phyloP scores from a whole-genome alignment of 169 alveolate genomes.

The Eimeria sp. region DNA sequence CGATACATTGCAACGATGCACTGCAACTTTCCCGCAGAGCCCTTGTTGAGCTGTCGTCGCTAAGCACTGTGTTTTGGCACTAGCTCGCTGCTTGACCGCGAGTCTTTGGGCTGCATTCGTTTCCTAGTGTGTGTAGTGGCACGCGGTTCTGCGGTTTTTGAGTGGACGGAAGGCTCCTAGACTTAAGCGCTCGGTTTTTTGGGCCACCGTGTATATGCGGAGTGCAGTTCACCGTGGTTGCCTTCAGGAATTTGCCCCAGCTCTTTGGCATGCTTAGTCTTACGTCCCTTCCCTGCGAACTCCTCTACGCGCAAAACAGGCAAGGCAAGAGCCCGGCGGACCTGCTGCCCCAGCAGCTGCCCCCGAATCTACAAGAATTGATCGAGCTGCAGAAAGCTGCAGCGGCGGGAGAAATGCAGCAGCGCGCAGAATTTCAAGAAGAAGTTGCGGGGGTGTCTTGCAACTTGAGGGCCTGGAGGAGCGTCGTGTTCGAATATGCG shows the following conservation, averaged over 20 bases:
- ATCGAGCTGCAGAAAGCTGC: constrained; percentile 54
- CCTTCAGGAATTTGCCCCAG: constrained; percentile 75
- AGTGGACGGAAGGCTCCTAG: not conserved
- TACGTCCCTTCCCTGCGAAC: constrained; percentile 35
- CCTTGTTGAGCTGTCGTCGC: not conserved
- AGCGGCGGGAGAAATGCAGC: constrained; percentile 41
- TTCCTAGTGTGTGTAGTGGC: not conserved
- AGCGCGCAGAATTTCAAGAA: constrained; percentile 29
- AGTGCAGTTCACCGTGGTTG: not conserved
- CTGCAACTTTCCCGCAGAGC: not conserved
- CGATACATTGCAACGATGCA: not conserved
- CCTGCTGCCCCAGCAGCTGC: constrained; percentile 61
- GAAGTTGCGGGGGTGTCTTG: constrained; percentile 17
- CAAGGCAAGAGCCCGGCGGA: constrained; percentile 79
- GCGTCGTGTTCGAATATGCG: constrained; percentile 77
- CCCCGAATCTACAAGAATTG: constrained; percentile 29
- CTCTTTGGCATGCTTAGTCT: constrained; percentile 42
- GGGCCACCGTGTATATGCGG: not conserved
- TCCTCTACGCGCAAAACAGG: constrained; percentile 69
- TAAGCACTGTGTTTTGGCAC: not conserved
- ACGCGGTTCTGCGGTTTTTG: not conserved
- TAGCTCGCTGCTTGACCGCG: not conserved
- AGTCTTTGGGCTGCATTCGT: not conserved
- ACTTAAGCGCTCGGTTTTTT: not conserved
- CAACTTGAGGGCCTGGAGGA: constrained; percentile 57